These are phyloP conservation scores for Leccinum subgranulosum DNA, from an alignment of 768 basidiomycete genomes.

Conservation along the genomic window DNA sequence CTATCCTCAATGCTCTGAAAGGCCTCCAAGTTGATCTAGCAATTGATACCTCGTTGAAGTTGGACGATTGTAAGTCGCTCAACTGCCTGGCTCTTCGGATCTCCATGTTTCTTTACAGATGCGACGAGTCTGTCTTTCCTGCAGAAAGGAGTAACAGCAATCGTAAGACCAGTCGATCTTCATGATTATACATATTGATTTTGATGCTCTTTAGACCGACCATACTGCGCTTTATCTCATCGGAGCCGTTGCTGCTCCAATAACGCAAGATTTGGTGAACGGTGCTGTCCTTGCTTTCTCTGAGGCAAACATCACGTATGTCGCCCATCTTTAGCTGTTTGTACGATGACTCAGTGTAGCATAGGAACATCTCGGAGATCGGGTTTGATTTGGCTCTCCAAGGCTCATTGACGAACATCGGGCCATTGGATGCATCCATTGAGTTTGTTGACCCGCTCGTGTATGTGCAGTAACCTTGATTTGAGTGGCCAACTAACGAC, in stretches of 20 bases:
- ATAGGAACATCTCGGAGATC: constrained; percentile 51
- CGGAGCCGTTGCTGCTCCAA: constrained; percentile 65
- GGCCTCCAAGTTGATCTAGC: constrained; percentile 57
- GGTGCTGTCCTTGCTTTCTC: constrained; percentile 51
- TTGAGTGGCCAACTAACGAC: background rate
- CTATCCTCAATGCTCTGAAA: constrained; percentile 61
- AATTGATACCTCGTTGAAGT: constrained; percentile 49
- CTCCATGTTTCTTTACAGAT: constrained; percentile 36
- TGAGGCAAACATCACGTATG: constrained; percentile 57
- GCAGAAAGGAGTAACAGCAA: constrained; percentile 53
- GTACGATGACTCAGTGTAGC: constrained; percentile 49
- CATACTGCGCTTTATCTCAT: constrained; percentile 61
- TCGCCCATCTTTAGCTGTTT: constrained; percentile 12
- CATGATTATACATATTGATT: constrained; percentile 2
- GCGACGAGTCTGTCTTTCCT: constrained; percentile 54
- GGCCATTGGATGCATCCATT: constrained; percentile 68
- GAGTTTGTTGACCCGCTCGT: constrained; percentile 60
- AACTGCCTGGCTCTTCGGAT: background rate
- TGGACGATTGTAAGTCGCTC: constrained; percentile 60
- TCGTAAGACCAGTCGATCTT: constrained; percentile 34
- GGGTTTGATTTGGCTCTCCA: constrained; percentile 62
- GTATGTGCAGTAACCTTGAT: constrained; percentile 34
- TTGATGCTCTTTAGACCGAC: constrained; percentile 45
- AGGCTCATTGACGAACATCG: constrained; percentile 59
- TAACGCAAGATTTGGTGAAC: constrained; percentile 63